A percentile compares a stretch with the other conserved stretches of the same genome.
These are phyloP conservation scores for Globisporangium camurandrum DNA, from an alignment of 352 stramenopile genomes.

Conservation along the genomic window DNA sequence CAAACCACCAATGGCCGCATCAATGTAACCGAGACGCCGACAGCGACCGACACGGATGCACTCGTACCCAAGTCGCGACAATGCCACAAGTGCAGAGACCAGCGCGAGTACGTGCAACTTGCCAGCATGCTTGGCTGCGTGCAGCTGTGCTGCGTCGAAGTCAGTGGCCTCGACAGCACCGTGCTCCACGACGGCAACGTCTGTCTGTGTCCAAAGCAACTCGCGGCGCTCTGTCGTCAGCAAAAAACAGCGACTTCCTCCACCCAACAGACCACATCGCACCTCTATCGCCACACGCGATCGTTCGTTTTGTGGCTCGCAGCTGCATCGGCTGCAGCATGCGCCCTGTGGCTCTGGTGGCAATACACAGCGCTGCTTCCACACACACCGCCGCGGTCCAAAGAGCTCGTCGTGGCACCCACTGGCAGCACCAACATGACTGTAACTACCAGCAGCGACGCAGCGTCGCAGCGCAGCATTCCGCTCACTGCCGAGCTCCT, in stretches of 20 bases:
- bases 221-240: no score
- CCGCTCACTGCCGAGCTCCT: background rate
- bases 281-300: constrained; percentile 7
- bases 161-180: background rate
- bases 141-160: background rate
- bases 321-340: background rate
- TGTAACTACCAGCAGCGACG: background rate
- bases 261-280: no score
- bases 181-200: background rate
- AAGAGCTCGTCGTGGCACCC: no score
- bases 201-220: constrained; percentile 5
- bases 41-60: background rate
- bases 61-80: background rate
- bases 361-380: background rate
- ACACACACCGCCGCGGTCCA: no score
- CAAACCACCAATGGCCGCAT: no score
- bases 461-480: background rate
- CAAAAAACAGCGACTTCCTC: no score
- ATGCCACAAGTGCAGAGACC: background rate
- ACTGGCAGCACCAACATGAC: no score
- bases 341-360: background rate
- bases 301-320: background rate
- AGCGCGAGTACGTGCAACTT: constrained; percentile 2
- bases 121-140: constrained; percentile 5
- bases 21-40: background rate